Evolutionary conservation across 2,329 filamentous ascomycete species (phyloP).

Genomic region (Pseudonectria buxi): DNA sequence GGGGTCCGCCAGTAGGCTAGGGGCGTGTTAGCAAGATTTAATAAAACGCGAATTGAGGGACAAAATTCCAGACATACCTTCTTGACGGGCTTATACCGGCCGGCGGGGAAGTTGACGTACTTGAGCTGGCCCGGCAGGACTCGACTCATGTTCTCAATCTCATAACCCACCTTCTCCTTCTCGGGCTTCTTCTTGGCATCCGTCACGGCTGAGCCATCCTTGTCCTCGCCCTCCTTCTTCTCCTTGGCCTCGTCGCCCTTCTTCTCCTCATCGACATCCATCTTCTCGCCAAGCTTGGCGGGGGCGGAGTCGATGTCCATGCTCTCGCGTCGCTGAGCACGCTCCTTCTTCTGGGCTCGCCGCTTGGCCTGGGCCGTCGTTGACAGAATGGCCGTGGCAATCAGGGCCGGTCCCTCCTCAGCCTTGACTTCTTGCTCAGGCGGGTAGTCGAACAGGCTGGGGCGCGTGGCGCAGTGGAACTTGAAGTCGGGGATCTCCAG

Average conservation of each 20-base stretch:
- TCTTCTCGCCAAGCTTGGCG: slow-evolving; percentile 63
- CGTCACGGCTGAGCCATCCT: slow-evolving; percentile 45
- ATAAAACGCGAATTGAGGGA: neutral
- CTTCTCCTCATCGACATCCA: slow-evolving; percentile 73
- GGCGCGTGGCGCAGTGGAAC: slow-evolving; percentile 89
- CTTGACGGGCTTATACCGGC: slow-evolving; percentile 85
- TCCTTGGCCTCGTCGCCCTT: slow-evolving; percentile 45
- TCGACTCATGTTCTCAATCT: slow-evolving; percentile 93
- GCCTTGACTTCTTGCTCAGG: slow-evolving; percentile 93
- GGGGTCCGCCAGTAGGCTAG: slow-evolving; percentile 85
- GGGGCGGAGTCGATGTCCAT: slow-evolving; percentile 89
- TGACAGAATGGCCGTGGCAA: slow-evolving; percentile 91
- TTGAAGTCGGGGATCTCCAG: slow-evolving; percentile 91
- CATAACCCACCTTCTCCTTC: slow-evolving; percentile 95
- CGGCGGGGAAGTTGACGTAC: slow-evolving; percentile 86
- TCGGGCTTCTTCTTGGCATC: slow-evolving; percentile 82
- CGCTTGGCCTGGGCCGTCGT: slow-evolving; percentile 97
- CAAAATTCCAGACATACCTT: slow-evolving; percentile 52
- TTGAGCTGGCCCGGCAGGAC: slow-evolving; percentile 90
- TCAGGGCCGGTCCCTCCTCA: slow-evolving; percentile 86
- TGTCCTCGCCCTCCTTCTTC: slow-evolving; percentile 56
- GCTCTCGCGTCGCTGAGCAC: slow-evolving; percentile 79
- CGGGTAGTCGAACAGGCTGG: slow-evolving; percentile 95
- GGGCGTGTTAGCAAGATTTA: slow-evolving; percentile 15
- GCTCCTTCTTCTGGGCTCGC: slow-evolving; percentile 88